Conservation (phyloP, 805 yeast species). For the Starmerella floricola region DNA sequence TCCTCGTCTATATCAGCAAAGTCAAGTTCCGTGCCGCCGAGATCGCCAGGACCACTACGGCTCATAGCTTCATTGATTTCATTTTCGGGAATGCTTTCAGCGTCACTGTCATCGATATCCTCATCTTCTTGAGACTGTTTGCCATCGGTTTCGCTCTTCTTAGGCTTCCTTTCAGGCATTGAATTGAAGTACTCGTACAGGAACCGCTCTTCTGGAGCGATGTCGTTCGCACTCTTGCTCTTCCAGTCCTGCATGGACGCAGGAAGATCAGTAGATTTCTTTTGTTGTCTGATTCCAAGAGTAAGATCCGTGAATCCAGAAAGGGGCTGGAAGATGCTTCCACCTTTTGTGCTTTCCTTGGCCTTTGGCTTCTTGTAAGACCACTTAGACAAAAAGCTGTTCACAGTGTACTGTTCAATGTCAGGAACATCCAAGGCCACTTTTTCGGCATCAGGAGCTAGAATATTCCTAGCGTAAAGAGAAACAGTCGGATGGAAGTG, state of each 20-base stretch:
- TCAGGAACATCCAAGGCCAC: conserved; percentile 59
- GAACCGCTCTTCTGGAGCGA: conserved; percentile 80
- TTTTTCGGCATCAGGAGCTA: conserved; percentile 32
- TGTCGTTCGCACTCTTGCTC: conserved; percentile 41
- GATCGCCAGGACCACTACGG: conserved; percentile 60
- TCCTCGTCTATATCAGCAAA: conserved; percentile 29
- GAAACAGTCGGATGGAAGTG: conserved; percentile 92
- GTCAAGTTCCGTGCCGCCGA: conserved; percentile 42
- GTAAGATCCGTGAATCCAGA: conserved; percentile 44
- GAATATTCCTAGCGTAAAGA: conserved; percentile 57
- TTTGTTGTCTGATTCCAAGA: conserved; percentile 26
- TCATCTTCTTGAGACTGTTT: conserved; percentile 32
- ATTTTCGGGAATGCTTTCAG: conserved; percentile 37
- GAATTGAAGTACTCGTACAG: conserved; percentile 72
- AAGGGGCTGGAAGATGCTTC: conserved; percentile 94
- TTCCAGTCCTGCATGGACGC: conserved; percentile 82
- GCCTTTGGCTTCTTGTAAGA: conserved; percentile 87
- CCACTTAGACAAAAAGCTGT: conserved; percentile 89
- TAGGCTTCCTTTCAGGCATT: conserved; percentile 25
- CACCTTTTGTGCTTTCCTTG: conserved; percentile 61
- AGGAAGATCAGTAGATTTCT: conserved; percentile 45
- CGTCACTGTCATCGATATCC: conserved; percentile 29
- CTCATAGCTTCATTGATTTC: conserved; percentile 75
- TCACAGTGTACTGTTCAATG: conserved; percentile 70
- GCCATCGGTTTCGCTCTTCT: conserved; percentile 25